Percentiles rank a stretch among this genome's conserved stretches.
phyloP scores from a whole-genome alignment of 768 basidiomycete genomes.

The Tricholoma flavovirens region DNA sequence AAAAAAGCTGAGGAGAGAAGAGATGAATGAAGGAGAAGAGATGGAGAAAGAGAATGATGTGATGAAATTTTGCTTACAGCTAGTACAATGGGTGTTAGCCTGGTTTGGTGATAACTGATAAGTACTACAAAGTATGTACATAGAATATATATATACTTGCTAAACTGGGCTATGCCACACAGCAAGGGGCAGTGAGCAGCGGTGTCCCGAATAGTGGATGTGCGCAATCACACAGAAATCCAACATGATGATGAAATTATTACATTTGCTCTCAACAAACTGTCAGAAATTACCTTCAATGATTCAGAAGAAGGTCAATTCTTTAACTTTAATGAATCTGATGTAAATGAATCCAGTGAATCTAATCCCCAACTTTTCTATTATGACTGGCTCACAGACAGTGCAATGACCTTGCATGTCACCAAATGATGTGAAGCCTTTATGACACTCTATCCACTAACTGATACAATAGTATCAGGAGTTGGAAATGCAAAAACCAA shows the following conservation, averaged over 20 bases:
- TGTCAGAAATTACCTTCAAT: neutral
- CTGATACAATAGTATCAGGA: neutral
- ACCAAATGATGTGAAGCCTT: slow-evolving; percentile 1
- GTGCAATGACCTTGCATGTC: slow-evolving; percentile 6
- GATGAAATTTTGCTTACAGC: too few species aligned
- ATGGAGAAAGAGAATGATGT: neutral
- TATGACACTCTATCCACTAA: neutral
- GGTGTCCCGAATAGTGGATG: too few species aligned
- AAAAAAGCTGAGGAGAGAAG: neutral
- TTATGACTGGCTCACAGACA: slow-evolving; percentile 8
- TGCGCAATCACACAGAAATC: too few species aligned
- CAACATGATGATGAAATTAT: too few species aligned
- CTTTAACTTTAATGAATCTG: neutral
- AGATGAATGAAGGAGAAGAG: neutral
- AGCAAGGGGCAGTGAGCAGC: too few species aligned
- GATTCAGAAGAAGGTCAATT: neutral
- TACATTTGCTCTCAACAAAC: neutral
- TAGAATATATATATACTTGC: too few species aligned
- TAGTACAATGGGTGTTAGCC: too few species aligned
- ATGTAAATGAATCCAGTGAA: neutral
- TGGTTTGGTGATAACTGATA: too few species aligned
- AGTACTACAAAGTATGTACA: too few species aligned
- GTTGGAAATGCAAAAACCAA: neutral
- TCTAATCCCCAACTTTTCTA: neutral
- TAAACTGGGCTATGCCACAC: too few species aligned